Evolutionary conservation across 768 basidiomycete genomes (phyloP), one percentile per base, ranked within the genome.

Genomic region (Pleurotus giganteus): DNA sequence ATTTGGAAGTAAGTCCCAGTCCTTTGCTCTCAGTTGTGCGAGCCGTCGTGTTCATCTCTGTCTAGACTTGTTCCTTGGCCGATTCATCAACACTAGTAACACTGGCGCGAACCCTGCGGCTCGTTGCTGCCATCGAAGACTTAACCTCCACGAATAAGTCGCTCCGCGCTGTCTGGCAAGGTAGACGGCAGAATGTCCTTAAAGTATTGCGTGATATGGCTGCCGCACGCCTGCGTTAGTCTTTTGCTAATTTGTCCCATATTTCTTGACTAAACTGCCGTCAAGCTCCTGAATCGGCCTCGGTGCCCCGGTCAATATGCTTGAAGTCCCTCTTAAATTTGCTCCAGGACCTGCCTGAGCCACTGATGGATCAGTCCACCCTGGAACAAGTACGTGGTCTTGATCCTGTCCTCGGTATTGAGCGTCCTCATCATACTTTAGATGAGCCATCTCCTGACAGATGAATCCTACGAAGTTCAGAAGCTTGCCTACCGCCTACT

Each of bases 371-470:
- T 53, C 75, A 83, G 49, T 77, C 80, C 37, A 86, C 86, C 2
- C 69, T 96, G 45, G 69, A 83, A 0, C 82, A 84, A 66, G 89
- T 88, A 44, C 61, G 73, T 46, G 15, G 11, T 19, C 21, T 43
- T 27, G 23, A 12, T 27, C 31, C 11, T 23, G 12, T 3, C 17
- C 12, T 5, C 6, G 7, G 3, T 24, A 34, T 34, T 26, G 29
- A 23, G 5, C 28, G 15, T 15, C 47, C 6, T 32, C n/a, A 49
- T 43, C 2, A 2, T 37, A 45, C 55, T 44, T 0, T 60, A 95
- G 91, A 88, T 95, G 79, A 87, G 85, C 56, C 86, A 91, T 63
- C 75, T 97, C 5, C 71, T 98, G 15, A 74, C 74, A 15, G 91
- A 94, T 77, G 15, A 76, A 63, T 80, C 77, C 1, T 53, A 61